phyloP scores from a whole-genome alignment of 2,329 filamentous ascomycete species.

The Aspergillus persii region DNA sequence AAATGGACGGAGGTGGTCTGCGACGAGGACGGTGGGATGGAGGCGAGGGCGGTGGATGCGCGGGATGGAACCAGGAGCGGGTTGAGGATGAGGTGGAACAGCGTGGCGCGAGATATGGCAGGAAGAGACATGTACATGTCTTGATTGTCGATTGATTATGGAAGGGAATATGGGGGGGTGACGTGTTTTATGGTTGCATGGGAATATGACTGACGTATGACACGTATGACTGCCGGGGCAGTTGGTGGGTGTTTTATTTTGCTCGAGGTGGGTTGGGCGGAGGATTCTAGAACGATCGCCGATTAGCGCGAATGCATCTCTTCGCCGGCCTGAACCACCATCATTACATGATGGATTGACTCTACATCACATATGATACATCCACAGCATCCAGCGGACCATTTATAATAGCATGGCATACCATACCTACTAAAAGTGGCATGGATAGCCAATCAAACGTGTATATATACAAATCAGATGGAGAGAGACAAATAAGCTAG shows the following conservation, averaged over 20 bases:
- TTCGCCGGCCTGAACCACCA: too few species aligned
- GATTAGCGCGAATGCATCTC: background rate
- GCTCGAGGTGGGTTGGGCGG: background rate
- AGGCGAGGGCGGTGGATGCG: constrained; percentile 15
- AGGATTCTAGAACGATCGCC: constrained; percentile 19
- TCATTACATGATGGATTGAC: too few species aligned
- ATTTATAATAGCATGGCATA: too few species aligned
- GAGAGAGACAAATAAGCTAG: too few species aligned
- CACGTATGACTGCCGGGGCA: background rate
- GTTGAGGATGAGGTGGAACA: constrained; percentile 24
- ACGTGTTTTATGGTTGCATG: background rate
- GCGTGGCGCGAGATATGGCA: constrained; percentile 26
- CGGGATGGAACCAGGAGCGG: constrained; percentile 18
- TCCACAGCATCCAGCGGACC: too few species aligned
- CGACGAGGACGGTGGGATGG: constrained; percentile 5
- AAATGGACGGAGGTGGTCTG: constrained; percentile 7
- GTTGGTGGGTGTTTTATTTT: background rate
- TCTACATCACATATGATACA: too few species aligned
- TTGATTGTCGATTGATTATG: background rate
- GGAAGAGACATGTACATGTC: constrained; percentile 29
- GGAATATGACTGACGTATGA: background rate
- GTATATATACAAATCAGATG: too few species aligned
- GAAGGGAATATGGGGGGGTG: background rate
- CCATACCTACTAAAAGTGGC: too few species aligned
- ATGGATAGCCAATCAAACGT: too few species aligned